Base-by-base conservation (phyloP, 768 basidiomycete genomes). In the Leccinum fibrillosum region DNA sequence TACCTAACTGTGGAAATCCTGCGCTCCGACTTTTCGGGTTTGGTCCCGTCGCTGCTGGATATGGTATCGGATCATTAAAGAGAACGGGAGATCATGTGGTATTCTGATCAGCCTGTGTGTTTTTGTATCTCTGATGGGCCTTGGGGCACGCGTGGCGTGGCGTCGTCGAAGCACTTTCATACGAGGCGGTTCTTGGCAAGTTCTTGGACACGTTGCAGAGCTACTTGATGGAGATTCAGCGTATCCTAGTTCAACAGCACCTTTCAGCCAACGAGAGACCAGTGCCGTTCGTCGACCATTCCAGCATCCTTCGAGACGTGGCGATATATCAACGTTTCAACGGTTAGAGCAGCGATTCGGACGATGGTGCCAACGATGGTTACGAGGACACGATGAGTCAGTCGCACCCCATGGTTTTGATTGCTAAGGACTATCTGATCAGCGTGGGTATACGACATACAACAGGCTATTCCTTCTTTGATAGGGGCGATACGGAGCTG, bases 61-160 rank as follows among this genome's bases (percentile, higher is more conserved):
- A 93, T 67, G 95, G 96, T 5, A 88, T 98, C 61, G 95, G 96
- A 99, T 99, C 72, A 98, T 99, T 79, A 98, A 98, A 74, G 94
- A 97, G 63, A 88, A 94, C 60, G 89, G 88, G 2, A 82, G 52
- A 92, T 89, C 15, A 78, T 96, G 88, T 91, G 73, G 86, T 71
- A 7, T 54, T 15, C 3, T 52, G 19, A 19, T 23, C 35, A 13
- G 44, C 35, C 5, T 19, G 39, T 21, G 13, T 26, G 30, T 59
- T 49, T 34, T 47, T 30, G 50, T 59, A 45, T 23, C 11, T 23
- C 37, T 53, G 42, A 62, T 39, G 4, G 15, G 4, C 2, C 21
- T 6, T 28, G 12, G 12, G 13, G n/a, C 9, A 28, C 47, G 10
- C 28, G 54, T 34, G 90, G 89, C 9, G 92, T 92, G 70, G 94